Base-by-base conservation (phyloP, 1,284 basidiomycete species). In the Apiotrichum gamsii region DNA sequence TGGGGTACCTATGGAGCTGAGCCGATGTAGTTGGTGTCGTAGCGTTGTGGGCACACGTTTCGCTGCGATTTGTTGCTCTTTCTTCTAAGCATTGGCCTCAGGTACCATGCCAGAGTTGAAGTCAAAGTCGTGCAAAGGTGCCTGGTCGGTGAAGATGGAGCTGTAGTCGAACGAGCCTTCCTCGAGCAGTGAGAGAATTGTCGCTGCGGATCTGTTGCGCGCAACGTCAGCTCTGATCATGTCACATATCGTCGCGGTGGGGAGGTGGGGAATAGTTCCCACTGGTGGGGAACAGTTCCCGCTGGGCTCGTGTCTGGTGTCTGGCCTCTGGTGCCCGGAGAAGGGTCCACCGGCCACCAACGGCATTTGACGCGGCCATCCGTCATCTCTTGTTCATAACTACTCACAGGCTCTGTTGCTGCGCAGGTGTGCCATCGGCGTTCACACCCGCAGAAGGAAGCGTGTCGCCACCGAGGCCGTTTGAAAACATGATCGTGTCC, bases 121-220 rank as follows among this genome's bases (percentile, higher is more conserved):
- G 34, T 51, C 43, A 30, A 54, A 56, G 34, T 59, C 54, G 13
- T 33, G 42, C 24, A 59, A 39, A 19, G 57, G 57, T 11, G 69
- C 69, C 45, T 71, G 69, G 51, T 71, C 69, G 18, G 67, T 69
- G 46, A 71, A 71, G 39, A 71, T 67, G 19, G 62, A 62, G 16
- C 65, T 62, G 50, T 71, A 71, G 51, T 71, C 69, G 39, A 73
- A 73, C 10, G 64, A 65, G 14, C 71, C 71, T 48, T 72, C 65
- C 47, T 72, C 68, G 47, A 73, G 55, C 19, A 73, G 44, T 39
- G 62, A 64, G 21, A 73, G 47, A 36, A 73, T 73, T 0, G 70
- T 68, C 8, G 70, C 69, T 3, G 71, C 71, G 19, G 71, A 73
- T 43, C 52, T 54, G 32, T n/a, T n/a, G n/a, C n/a, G n/a, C n/a